Conservation (phyloP, 2,329 filamentous ascomycete genomes). For the Stemphylium vesicarium region DNA sequence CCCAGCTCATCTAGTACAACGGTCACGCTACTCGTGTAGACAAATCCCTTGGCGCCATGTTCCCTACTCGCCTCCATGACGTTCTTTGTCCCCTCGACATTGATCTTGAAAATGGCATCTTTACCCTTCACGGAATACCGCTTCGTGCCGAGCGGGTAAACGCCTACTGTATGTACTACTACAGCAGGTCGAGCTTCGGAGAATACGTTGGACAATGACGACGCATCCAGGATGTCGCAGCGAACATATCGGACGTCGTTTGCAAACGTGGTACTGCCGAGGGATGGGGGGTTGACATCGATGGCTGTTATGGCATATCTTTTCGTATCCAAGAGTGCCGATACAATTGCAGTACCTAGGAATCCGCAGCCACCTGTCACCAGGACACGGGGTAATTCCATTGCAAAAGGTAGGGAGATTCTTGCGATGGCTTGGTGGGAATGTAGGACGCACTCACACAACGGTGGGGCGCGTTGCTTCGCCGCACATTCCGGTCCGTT, state of each 20-base stretch:
- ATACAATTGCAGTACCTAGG: slow-evolving; percentile 52
- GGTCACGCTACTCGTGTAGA: slow-evolving; percentile 90
- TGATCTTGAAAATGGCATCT: slow-evolving; percentile 76
- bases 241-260: slow-evolving; percentile 44
- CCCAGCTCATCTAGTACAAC: slow-evolving; percentile 80
- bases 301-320: slow-evolving; percentile 51
- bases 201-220: slow-evolving; percentile 57
- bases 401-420: slow-evolving; percentile 13
- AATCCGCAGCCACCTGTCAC: slow-evolving; percentile 59
- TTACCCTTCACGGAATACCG: slow-evolving; percentile 50
- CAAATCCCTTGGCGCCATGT: slow-evolving; percentile 76
- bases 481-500: too few species aligned
- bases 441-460: not conserved
- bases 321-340: slow-evolving; percentile 46
- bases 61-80: slow-evolving; percentile 76
- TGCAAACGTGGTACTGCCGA: slow-evolving; percentile 34
- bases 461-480: too few species aligned
- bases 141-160: slow-evolving; percentile 47
- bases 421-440: not conserved
- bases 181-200: slow-evolving; percentile 73
- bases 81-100: slow-evolving; percentile 82
- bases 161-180: slow-evolving; percentile 84
- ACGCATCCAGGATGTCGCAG: slow-evolving; percentile 49
- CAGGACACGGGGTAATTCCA: slow-evolving; percentile 44
- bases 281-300: slow-evolving; percentile 46